Conservation (phyloP, 2,329 filamentous ascomycete genomes). For the Lasiodiplodia sp. region DNA sequence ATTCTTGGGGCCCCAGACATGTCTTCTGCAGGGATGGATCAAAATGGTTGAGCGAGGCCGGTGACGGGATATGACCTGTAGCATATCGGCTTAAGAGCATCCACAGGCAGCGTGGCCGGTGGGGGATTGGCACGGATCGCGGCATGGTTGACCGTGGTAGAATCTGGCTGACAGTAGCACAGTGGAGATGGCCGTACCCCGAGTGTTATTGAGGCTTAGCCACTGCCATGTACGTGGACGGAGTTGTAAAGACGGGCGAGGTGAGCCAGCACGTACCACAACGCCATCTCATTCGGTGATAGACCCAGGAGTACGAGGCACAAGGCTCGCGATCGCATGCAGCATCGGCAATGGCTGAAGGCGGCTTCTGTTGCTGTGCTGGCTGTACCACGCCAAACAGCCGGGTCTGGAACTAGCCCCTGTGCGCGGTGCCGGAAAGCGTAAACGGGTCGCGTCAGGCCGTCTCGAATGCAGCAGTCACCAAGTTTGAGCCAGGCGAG, state of each 20-base stretch:
- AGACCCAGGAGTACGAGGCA: constrained; percentile 19
- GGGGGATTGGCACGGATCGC: constrained; percentile 23
- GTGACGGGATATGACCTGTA: constrained; percentile 19
- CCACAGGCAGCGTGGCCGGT: constrained; percentile 27
- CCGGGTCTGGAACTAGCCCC: constrained; percentile 18
- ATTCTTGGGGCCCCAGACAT: constrained; percentile 5
- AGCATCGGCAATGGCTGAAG: constrained; percentile 18
- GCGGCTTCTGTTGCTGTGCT: not conserved
- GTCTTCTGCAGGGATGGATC: constrained; percentile 24
- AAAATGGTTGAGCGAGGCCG: constrained; percentile 4
- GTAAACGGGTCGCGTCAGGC: constrained; percentile 23
- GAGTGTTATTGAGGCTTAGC: not conserved
- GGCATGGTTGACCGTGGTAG: constrained; percentile 14
- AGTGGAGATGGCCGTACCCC: constrained; percentile 9
- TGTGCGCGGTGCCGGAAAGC: not conserved
- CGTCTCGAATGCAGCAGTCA: constrained; percentile 21
- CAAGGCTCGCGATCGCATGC: constrained; percentile 19
- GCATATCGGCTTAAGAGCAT: constrained; percentile 15
- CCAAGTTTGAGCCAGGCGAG: not conserved
- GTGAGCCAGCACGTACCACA: constrained; percentile 15
- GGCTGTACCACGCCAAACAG: constrained; percentile 8
- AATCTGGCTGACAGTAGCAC: constrained; percentile 12
- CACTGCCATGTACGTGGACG: not conserved
- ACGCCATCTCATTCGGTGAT: constrained; percentile 10
- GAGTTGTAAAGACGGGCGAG: constrained; percentile 9